Base-by-base conservation (phyloP, 2,329 filamentous ascomycete species). In the Aotearoamyces nothofagi region DNA sequence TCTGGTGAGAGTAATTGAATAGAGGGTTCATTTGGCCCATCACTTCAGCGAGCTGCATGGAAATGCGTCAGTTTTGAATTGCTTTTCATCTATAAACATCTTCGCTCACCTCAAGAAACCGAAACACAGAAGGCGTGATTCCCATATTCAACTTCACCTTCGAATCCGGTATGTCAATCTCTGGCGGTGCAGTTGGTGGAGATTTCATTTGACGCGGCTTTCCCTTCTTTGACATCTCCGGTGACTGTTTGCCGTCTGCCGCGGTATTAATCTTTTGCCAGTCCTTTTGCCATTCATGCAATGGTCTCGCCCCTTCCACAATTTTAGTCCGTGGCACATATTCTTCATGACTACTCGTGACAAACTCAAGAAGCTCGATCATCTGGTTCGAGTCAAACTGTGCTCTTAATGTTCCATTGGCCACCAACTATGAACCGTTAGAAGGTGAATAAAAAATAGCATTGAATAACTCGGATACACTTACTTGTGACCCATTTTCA, bases 291-390 rank as follows among this genome's bases (percentile, higher is more conserved):
- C 71, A 77, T 36, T 63, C 60, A 38, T 76, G 71, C 15, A 64
- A 56, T 2, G 71, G 71, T 41, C 66, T 65, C 9, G 70, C 69
- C 5, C 67, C 66, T 24, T 73, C 58, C 22, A 76, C 65, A 6
- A 73, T 66, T 38, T 63, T 62, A 35, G 62, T 69, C 30, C 82
- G 71, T 13, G 84, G 76, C 25, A 96, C 60, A 44, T 78, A 93
- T 53, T 96, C 86, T 40, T 86, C 80, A 44, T 92, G 78, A 27
- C 63, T 66, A 19, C 62, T 67, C 2, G 80, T 82, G 26, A 74
- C 63, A 40, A 96, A 86, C 43, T 93, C 82, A 27, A 96, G 66
- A 35, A 83, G 61, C 36, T 93, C 82, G 34, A 98, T 77, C 50
- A 78, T 83, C 36, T 83, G 77, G 20, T 78, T 68, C 6, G 58